A percentile compares a stretch with the other conserved stretches of the same genome.
phyloP scores from a whole-genome alignment of 75 land plant genomes.

The Selaginella tamariscina region DNA sequence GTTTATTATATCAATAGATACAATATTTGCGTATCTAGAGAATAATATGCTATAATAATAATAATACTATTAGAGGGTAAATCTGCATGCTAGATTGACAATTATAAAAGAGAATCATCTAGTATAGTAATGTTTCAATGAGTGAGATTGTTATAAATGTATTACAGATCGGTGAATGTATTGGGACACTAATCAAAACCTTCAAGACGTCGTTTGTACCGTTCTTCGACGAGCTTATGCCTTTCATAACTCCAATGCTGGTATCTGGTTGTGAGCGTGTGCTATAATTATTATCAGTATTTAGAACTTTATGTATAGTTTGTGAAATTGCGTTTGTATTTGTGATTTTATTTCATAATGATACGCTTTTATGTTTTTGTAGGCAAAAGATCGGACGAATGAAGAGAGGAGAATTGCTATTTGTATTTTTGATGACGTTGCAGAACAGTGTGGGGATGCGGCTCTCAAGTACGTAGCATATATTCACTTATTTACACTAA shows the following conservation, averaged over 20 bases:
- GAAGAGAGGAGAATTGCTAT: constrained; percentile 85
- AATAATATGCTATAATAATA: not conserved
- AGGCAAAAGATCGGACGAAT: constrained; percentile 71
- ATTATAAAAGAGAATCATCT: not conserved
- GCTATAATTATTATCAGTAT: no score
- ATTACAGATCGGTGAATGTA: constrained; percentile 58
- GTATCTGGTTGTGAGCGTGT: no score
- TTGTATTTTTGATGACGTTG: constrained; percentile 86
- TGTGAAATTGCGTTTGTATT: not conserved
- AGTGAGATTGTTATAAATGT: no score
- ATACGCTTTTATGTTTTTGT: not conserved
- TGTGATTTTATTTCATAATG: not conserved
- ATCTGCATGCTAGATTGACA: not conserved
- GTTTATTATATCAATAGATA: no score
- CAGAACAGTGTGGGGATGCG: constrained; percentile 65
- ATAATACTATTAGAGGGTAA: not conserved
- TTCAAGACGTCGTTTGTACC: constrained; percentile 59
- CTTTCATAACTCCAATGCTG: constrained; percentile 70
- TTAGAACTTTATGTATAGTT: no score
- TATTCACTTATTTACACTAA: not conserved
- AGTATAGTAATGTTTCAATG: not conserved
- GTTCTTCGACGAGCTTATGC: constrained; percentile 58
- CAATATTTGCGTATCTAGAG: no score
- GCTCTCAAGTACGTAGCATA: constrained; percentile 44
- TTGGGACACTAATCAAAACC: constrained; percentile 58